Conservation (phyloP, 352 stramenopile genomes). For the Globisporangium splendens region DNA sequence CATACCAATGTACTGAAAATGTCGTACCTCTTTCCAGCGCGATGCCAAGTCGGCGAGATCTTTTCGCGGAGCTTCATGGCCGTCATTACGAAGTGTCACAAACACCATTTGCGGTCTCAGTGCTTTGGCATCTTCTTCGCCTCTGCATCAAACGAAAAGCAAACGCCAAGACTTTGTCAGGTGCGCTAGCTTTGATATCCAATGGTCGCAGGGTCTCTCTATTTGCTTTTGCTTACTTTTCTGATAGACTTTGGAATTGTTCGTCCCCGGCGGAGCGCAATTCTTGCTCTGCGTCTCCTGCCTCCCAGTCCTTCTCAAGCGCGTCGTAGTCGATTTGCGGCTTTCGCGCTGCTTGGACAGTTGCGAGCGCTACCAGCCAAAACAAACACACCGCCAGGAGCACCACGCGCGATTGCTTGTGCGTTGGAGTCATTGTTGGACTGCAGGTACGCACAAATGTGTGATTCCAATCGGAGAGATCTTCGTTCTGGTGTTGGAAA, state of each 20-base stretch:
- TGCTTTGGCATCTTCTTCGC: constrained; percentile 34
- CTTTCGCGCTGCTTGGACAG: not conserved
- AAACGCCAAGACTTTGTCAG: not conserved
- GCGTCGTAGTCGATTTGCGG: constrained; percentile 56
- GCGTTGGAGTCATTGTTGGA: too few species aligned
- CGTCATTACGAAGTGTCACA: constrained; percentile 41
- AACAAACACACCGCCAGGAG: not conserved
- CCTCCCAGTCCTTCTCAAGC: constrained; percentile 63
- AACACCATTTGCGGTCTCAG: constrained; percentile 82
- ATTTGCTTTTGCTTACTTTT: constrained; percentile 19
- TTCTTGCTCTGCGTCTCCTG: constrained; percentile 41
- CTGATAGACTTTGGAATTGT: constrained; percentile 39
- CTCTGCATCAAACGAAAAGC: constrained; percentile 18
- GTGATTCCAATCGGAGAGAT: not conserved
- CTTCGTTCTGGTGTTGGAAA: not conserved
- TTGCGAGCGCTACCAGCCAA: not conserved
- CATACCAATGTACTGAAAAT: not conserved
- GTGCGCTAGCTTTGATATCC: not conserved
- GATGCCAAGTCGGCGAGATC: constrained; percentile 40
- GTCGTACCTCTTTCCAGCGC: constrained; percentile 66
- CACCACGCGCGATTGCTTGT: too few species aligned
- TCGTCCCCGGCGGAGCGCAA: constrained; percentile 45
- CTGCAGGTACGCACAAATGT: not conserved
- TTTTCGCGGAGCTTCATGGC: constrained; percentile 10
- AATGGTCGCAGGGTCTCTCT: too few species aligned